Conservation (phyloP, 352 stramenopile genomes). For the Phytophthora cryptogea region DNA sequence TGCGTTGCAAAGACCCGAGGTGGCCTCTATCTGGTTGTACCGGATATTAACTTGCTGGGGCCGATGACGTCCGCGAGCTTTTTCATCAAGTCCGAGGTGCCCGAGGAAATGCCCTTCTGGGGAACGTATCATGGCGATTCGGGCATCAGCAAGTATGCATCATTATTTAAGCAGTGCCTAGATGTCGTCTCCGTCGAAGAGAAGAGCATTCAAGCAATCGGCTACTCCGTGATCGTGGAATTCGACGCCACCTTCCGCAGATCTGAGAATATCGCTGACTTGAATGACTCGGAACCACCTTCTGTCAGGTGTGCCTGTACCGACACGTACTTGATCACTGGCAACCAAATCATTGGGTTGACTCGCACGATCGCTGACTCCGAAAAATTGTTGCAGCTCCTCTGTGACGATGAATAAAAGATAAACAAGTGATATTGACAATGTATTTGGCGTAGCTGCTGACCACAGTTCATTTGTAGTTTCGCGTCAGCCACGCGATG, state of each 20-base stretch:
- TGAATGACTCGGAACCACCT: constrained; percentile 25
- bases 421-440: too few relatives aligned
- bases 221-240: constrained; percentile 79
- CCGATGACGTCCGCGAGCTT: constrained; percentile 68
- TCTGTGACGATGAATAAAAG: constrained; percentile 49
- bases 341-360: constrained; percentile 73
- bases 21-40: constrained; percentile 54
- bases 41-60: constrained; percentile 61
- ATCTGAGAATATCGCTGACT: constrained; percentile 36
- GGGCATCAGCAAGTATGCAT: constrained; percentile 73
- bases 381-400: constrained; percentile 74
- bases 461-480: constrained; percentile 31
- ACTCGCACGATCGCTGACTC: constrained; percentile 83
- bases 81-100: constrained; percentile 77
- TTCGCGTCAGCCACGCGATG: constrained; percentile 57
- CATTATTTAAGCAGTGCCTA: constrained; percentile 68
- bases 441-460: neutral
- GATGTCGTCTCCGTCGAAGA: constrained; percentile 60
- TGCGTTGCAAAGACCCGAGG: constrained; percentile 59
- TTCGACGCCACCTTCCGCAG: constrained; percentile 69
- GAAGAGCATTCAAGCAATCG: constrained; percentile 69
- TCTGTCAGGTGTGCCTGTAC: constrained; percentile 71
- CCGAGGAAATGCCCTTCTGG: constrained; percentile 82
- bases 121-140: constrained; percentile 68
- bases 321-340: constrained; percentile 77